These are phyloP conservation scores for Lagerstroemia fauriei DNA, from an alignment of 441 rosid genomes.

Conservation along the genomic window DNA sequence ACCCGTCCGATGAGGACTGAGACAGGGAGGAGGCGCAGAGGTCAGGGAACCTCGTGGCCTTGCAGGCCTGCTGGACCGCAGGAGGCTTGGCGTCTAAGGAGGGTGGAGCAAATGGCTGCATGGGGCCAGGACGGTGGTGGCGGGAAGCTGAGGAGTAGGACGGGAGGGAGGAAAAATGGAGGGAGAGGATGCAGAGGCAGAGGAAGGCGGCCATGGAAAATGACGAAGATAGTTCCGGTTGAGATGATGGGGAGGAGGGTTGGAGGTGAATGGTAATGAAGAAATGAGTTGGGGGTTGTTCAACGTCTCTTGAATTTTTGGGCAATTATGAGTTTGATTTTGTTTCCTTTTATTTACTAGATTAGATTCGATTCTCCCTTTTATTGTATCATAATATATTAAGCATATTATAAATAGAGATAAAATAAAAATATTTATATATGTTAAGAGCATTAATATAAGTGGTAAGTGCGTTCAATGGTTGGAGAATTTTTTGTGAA, in stretches of 20 bases:
- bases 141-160: conserved; percentile 34
- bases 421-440: too few species aligned
- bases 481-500: too few species aligned
- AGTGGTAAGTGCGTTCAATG: too few species aligned
- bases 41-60: conserved; percentile 60
- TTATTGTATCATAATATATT: too few species aligned
- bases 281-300: too few species aligned
- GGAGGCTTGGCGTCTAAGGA: conserved; percentile 30
- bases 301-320: too few species aligned
- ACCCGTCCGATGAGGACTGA: conserved; percentile 42
- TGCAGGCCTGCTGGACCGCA: conserved; percentile 58
- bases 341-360: too few species aligned
- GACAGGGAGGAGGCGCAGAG: conserved; percentile 54
- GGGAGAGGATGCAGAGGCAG: conserved; percentile 4
- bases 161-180: conserved; percentile 41
- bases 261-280: not conserved
- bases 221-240: conserved; percentile 11
- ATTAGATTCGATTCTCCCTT: too few species aligned
- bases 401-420: too few species aligned
- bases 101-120: not conserved
- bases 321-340: too few species aligned
- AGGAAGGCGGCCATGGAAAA: conserved; percentile 36
- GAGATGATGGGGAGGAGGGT: conserved; percentile 15
- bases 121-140: conserved; percentile 13
- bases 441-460: too few species aligned